Evolutionary conservation across 768 basidiomycete species (phyloP).

Genomic region (Termitomyces sp.): DNA sequence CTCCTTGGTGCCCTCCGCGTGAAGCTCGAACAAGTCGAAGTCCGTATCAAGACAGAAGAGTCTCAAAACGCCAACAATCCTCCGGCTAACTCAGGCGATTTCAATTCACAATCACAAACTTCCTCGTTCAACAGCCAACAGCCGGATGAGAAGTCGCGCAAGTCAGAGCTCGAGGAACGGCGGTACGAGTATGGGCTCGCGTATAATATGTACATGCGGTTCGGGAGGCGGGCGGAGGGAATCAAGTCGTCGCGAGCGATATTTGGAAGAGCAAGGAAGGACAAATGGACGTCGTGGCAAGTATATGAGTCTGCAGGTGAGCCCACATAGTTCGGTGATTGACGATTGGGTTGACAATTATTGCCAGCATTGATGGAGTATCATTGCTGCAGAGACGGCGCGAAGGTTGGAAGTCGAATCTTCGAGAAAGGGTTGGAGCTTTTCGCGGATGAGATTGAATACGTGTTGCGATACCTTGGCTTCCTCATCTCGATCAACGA

Average conservation of each 20-base stretch:
- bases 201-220: conserved; percentile 92
- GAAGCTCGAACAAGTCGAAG: conserved; percentile 47
- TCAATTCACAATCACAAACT: background rate
- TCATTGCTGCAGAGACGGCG: conserved; percentile 72
- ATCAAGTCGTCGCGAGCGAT: conserved; percentile 72
- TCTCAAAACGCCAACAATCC: conserved; percentile 14
- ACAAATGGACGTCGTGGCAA: conserved; percentile 81
- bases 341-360: background rate
- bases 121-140: conserved; percentile 29
- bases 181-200: conserved; percentile 74
- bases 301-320: conserved; percentile 90
- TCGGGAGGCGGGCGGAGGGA: conserved; percentile 84
- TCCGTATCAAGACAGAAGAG: conserved; percentile 32
- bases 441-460: conserved; percentile 81
- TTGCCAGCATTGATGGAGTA: conserved; percentile 88
- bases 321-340: conserved; percentile 15
- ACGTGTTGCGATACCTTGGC: conserved; percentile 82
- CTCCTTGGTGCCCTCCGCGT: conserved; percentile 64
- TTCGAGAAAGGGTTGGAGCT: conserved; percentile 90
- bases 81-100: background rate
- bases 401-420: conserved; percentile 79
- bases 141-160: conserved; percentile 51
- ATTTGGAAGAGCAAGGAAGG: conserved; percentile 80
- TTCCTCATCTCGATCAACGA: conserved; percentile 96
- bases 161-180: conserved; percentile 55